These are phyloP conservation scores for Fusarium liriodendri DNA, from an alignment of 2,329 filamentous ascomycete genomes.

Conservation along the genomic window DNA sequence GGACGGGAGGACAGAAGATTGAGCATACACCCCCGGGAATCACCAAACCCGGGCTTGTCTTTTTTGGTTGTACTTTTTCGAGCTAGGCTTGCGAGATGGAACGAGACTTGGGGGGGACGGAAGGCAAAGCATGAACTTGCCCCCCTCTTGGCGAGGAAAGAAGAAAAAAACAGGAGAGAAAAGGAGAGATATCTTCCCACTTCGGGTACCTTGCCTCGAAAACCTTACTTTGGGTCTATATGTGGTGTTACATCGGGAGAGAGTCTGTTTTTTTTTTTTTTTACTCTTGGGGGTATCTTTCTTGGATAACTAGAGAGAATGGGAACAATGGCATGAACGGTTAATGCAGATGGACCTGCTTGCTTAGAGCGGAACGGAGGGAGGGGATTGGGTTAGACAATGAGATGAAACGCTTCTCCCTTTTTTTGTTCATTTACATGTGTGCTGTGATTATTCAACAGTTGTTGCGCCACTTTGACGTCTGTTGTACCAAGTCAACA, in stretches of 20 bases:
- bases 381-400: conserved; percentile 25
- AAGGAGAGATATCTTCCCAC: not conserved
- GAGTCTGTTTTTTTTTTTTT: not conserved
- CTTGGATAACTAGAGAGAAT: conserved; percentile 20
- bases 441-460: not conserved
- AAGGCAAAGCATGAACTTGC: not conserved
- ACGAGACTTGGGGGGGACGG: conserved; percentile 11
- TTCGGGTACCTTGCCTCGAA: conserved; percentile 36
- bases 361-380: not conserved
- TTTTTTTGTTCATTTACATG: not conserved
- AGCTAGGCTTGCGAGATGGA: conserved; percentile 30
- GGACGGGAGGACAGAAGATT: conserved; percentile 10
- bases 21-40: conserved; percentile 2
- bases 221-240: conserved; percentile 31
- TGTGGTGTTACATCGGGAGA: conserved; percentile 42
- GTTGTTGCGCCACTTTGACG: conserved; percentile 29
- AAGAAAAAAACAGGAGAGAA: not conserved
- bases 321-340: not conserved
- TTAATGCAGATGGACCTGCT: conserved; percentile 1
- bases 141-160: not conserved
- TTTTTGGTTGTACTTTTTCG: conserved; percentile 37
- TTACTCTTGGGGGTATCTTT: not conserved
- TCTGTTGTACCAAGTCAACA: conserved; percentile 37
- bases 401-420: conserved; percentile 32
- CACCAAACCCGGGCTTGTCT: conserved; percentile 8